A percentile compares a stretch with the other conserved stretches of the same genome.
These are phyloP conservation scores for Cryphonectria nitschkei DNA, from an alignment of 2,329 filamentous ascomycete genomes.

Conservation along the genomic window DNA sequence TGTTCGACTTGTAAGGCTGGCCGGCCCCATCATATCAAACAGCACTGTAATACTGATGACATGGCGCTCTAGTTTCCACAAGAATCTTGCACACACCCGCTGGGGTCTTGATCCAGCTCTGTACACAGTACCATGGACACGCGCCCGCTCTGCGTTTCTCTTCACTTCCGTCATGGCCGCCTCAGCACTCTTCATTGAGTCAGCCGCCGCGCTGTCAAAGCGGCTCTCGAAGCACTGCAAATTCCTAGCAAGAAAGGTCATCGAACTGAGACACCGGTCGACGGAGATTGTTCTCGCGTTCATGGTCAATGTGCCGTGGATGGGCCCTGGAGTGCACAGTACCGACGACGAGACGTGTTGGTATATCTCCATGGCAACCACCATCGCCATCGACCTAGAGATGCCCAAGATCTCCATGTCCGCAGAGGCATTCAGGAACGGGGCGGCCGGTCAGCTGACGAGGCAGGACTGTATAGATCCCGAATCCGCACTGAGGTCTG, in stretches of 20 bases:
- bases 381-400: slow-evolving; percentile 70
- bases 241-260: slow-evolving; percentile 64
- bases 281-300: slow-evolving; percentile 76
- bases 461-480: slow-evolving; percentile 72
- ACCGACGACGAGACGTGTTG: slow-evolving; percentile 74
- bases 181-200: slow-evolving; percentile 68
- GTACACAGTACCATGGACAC: slow-evolving; percentile 68
- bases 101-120: slow-evolving; percentile 73
- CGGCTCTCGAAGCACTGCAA: slow-evolving; percentile 67
- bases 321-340: slow-evolving; percentile 68
- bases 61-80: slow-evolving; percentile 60
- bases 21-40: slow-evolving; percentile 16
- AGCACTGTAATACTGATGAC: not conserved
- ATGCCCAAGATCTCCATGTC: slow-evolving; percentile 71
- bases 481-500: slow-evolving; percentile 65
- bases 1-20: slow-evolving; percentile 64
- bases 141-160: slow-evolving; percentile 69
- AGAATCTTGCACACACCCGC: slow-evolving; percentile 71
- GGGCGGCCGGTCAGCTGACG: slow-evolving; percentile 52
- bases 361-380: slow-evolving; percentile 71
- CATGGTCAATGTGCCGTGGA: slow-evolving; percentile 78
- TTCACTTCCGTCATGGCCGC: slow-evolving; percentile 73
- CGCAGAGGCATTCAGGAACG: slow-evolving; percentile 50
- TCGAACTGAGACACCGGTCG: slow-evolving; percentile 65
- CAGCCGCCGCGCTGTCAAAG: slow-evolving; percentile 66